Base-by-base conservation (phyloP, 495 filamentous ascomycete genomes). In the Emericellopsis terricola region DNA sequence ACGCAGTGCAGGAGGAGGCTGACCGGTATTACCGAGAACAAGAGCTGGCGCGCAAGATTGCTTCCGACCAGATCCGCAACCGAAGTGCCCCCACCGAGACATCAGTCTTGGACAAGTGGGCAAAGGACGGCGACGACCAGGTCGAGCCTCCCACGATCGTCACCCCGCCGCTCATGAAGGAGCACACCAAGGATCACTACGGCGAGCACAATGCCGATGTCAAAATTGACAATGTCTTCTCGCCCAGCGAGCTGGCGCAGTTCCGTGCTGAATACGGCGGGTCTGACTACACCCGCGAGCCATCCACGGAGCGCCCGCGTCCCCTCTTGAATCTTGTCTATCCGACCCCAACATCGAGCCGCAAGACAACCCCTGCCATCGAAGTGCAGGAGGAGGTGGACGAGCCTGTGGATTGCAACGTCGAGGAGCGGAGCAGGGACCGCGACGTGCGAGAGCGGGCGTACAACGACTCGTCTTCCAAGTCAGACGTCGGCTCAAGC, bases 161-260 rank as follows among this genome's bases (percentile, higher is more conserved):
- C 34, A 55, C 62, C 3, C 62, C 64, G 17, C 61, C 64, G 17
- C 61, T 63, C 53, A 46, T 61, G 19, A 57, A 56, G 38, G 37
- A 48, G 2, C 60, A 57, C 20, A 45, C 46, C 27, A 59, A 59
- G 44, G 57, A 56, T 38, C 60, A 50, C 28, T 71, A 58, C 38
- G 64, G 61, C 35, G 60, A 47, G 11, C 67, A 65, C n/a, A 60
- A 71, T 35, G 67, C 67, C 21, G 67, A 71, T 45, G 65, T 69
- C 23, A 45, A 52, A 10, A 56, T 64, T 35, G 65, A 69, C 38
- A 57, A 68, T 36, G 41, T 62, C 19, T 50, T 71, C 27, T 40
- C 50, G 41, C 60, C 61, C 3, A 31, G 39, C 15, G 53, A 62
- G 3, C 21, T 56, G 17, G 31, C 16, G 28, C 43, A 27, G 27